Evolutionary conservation across 225 moss, liverwort and hornwort species (phyloP), one percentile per base, ranked within the genome.

Genomic region (Sphagnum contortum): DNA sequence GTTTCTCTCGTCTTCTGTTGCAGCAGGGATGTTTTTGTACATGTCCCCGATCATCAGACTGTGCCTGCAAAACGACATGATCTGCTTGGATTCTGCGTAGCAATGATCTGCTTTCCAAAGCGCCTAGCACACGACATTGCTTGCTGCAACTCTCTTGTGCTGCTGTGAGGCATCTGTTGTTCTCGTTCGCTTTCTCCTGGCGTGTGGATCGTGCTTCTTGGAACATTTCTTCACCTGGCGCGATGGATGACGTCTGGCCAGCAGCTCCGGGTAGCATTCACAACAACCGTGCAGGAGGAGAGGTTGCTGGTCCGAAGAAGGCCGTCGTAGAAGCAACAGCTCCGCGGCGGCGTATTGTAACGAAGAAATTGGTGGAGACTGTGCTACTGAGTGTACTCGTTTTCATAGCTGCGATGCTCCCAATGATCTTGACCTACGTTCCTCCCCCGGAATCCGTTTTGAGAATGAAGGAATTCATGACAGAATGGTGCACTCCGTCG

Each of bases 221-320:
- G 29, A 29, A 1, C 29, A 29, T 29, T 29, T 29, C 29, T 29
- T 29, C 29, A 29, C 29, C 29, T 29, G 29, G 29, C 29, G 58
- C 44, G 58, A 58, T 58, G 58, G 58, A 58, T 13, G 12, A 58
- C 44, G 58, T 58, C 58, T 58, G 58, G 58, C 44, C 58, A 44
- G 14, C 58, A 13, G 29, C 29, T 29, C 58, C 12, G 3, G 58
- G 58, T 4, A 44, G 12, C 5, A 4, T 44, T 3, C 44, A 58
- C 44, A 13, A 58, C 3, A 11, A 44, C 14, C 14, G 11, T 13
- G 44, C 3, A 5, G 14, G 14, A 6, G n/a, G 9, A 4, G 44
- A 14, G 58, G 3, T 58, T 58, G 58, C 58, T 5, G 12, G 7
- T 5, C 58, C 58, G 58, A 58, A 58, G 58, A 58, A 58, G 58